A percentile compares a stretch with the other conserved stretches of the same genome.
Conservation (phyloP, 805 yeast genomes). For the Candida insectalens region DNA sequence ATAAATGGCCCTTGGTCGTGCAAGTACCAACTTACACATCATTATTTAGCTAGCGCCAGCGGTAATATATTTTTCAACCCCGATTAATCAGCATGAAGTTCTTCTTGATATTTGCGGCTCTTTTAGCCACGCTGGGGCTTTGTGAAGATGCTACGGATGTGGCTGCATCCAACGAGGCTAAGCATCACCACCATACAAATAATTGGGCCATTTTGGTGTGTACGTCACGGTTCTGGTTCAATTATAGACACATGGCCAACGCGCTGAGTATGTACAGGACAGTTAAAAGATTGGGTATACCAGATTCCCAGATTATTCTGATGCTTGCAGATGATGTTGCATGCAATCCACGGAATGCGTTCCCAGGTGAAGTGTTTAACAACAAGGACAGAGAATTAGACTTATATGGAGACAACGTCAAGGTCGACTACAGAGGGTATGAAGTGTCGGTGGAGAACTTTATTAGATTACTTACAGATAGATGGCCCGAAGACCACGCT, state of each 20-base stretch:
- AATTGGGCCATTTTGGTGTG: constrained; percentile 88
- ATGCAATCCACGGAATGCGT: constrained; percentile 91
- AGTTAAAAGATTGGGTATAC: constrained; percentile 91
- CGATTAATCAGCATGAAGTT: no score
- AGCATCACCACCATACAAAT: constrained; percentile 36
- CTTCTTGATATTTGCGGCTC: no score
- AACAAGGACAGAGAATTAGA: constrained; percentile 89
- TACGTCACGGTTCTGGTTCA: constrained; percentile 97
- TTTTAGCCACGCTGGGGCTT: no score
- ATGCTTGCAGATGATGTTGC: constrained; percentile 97
- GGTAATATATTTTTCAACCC: no score
- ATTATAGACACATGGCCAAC: constrained; percentile 96
- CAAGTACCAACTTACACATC: no score
- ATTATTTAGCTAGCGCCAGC: no score
- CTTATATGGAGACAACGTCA: constrained; percentile 87
- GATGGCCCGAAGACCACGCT: constrained; percentile 94
- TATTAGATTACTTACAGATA: constrained; percentile 82
- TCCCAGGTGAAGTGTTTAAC: constrained; percentile 93
- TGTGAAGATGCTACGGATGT: not conserved
- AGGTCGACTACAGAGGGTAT: constrained; percentile 94
- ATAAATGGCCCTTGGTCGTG: no score
- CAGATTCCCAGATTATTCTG: constrained; percentile 92
- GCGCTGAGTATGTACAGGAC: constrained; percentile 91
- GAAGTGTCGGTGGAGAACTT: constrained; percentile 98
- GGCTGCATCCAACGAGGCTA: not conserved